Evolutionary conservation across 495 filamentous ascomycete genomes (phyloP), one percentile per base, ranked within the genome.

Genomic region (Aspergillus asperescens): DNA sequence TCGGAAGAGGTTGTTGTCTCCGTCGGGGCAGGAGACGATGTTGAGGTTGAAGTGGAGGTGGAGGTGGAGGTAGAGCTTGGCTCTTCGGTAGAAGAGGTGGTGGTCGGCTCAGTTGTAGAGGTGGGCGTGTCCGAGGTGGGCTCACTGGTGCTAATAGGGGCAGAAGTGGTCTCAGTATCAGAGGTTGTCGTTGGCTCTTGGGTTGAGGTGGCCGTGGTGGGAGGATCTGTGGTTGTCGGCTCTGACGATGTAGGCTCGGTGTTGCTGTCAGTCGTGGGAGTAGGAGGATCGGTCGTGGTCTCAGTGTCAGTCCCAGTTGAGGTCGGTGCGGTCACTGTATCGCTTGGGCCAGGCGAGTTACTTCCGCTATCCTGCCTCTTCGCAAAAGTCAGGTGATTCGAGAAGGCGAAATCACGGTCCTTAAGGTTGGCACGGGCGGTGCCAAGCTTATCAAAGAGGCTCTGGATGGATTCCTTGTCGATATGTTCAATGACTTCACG

Each of bases 1-100:
- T 56, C 82, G 9, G 55, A 54, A n/a, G 48, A 28, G 29, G 40
- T 41, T 5, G 51, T 19, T n/a, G 38, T 67, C 68, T 39, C 73
- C 59, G 50, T 71, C 23, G 54, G 37, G 34, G 48, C 46, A 7
- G 54, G 24, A 15, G 40, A 29, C 23, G 44, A 22, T 10, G 47
- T 69, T 47, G 66, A 55, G 40, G 57, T 52, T 24, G 53, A 37
- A 8, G 50, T 31, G 34, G 45, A 22, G 15, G 43, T 34, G 7
- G 38, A 41, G 1, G 38, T 12, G 38, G 38, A 7, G 22, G 3
- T 4, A 15, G 35, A 18, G n/a, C 3, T 32, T 32, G 54, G 40
- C 16, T 42, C 53, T 41, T 35, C 42, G 27, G 44, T 34, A 23
- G 44, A 44, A 22, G 43, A 39, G 28, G 39, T 39, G 12, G 40